phyloP scores from a whole-genome alignment of 257 asterid species.

The Solanum pennellii region DNA sequence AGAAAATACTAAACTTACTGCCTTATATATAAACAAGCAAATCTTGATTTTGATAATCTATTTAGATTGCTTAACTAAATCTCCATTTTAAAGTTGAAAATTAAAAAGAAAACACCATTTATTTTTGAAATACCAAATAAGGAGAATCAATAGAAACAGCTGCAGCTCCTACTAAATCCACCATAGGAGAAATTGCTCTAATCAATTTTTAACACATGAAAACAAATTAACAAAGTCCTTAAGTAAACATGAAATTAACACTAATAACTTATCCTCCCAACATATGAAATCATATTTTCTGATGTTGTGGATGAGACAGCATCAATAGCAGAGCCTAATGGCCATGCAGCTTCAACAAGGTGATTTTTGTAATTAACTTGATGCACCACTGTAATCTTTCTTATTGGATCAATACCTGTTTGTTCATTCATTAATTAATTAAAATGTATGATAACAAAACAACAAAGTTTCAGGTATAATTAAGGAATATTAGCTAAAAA shows the following conservation, averaged over 20 bases:
- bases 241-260: neutral
- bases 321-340: constrained; percentile 77
- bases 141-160: neutral
- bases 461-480: neutral
- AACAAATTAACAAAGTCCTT: neutral
- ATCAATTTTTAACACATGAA: neutral
- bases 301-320: constrained; percentile 35
- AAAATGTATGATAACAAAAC: neutral
- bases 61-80: neutral
- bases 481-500: too few species aligned
- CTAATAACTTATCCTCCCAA: neutral
- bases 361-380: constrained; percentile 44
- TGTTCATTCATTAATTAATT: neutral
- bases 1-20: too few species aligned
- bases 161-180: too few species aligned
- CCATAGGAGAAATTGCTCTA: neutral
- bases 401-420: constrained; percentile 56
- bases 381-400: constrained; percentile 49
- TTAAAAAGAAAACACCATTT: neutral
- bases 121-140: neutral
- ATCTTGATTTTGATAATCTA: neutral
- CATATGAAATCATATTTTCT: neutral
- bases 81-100: neutral
- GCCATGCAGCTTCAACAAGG: constrained; percentile 78
- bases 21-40: too few species aligned